Evolutionary conservation across 2,329 filamentous ascomycete genomes (phyloP).

Genomic region (Coleophoma cylindrospora): DNA sequence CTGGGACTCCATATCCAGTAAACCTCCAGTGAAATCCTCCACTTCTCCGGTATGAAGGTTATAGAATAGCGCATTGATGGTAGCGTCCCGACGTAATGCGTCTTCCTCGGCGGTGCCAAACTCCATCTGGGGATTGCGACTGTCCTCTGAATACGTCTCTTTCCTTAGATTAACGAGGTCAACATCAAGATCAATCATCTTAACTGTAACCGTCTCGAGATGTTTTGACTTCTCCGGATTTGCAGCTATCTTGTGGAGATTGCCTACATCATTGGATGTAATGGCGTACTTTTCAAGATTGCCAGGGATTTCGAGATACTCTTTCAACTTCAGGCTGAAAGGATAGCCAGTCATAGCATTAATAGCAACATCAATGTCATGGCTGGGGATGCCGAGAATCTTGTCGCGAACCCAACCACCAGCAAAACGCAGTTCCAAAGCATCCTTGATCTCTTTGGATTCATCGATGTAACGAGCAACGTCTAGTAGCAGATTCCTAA

Average conservation of each 20-base stretch:
- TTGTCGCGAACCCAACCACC: slow-evolving; percentile 88
- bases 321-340: slow-evolving; percentile 65
- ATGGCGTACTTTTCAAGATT: slow-evolving; percentile 59
- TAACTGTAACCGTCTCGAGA: slow-evolving; percentile 84
- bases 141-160: slow-evolving; percentile 86
- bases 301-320: slow-evolving; percentile 58
- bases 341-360: slow-evolving; percentile 78
- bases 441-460: slow-evolving; percentile 41
- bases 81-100: slow-evolving; percentile 83
- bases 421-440: slow-evolving; percentile 68
- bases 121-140: slow-evolving; percentile 85
- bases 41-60: slow-evolving; percentile 75
- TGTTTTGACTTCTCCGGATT: slow-evolving; percentile 98
- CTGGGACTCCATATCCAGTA: slow-evolving; percentile 66
- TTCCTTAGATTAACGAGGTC: slow-evolving; percentile 93
- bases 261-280: slow-evolving; percentile 56
- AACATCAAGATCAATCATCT: slow-evolving; percentile 79
- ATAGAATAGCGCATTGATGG: slow-evolving; percentile 93
- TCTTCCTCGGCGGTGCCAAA: slow-evolving; percentile 92
- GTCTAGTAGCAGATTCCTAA: slow-evolving; percentile 75
- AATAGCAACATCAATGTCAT: slow-evolving; percentile 84
- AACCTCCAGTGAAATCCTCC: slow-evolving; percentile 81
- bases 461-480: slow-evolving; percentile 67
- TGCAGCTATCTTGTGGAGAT: slow-evolving; percentile 80
- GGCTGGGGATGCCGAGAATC: slow-evolving; percentile 63